Percentiles rank a stretch among this genome's conserved stretches.
These are phyloP conservation scores for Leptographium radiaticola DNA, from an alignment of 2,329 filamentous ascomycete species.

Conservation along the genomic window DNA sequence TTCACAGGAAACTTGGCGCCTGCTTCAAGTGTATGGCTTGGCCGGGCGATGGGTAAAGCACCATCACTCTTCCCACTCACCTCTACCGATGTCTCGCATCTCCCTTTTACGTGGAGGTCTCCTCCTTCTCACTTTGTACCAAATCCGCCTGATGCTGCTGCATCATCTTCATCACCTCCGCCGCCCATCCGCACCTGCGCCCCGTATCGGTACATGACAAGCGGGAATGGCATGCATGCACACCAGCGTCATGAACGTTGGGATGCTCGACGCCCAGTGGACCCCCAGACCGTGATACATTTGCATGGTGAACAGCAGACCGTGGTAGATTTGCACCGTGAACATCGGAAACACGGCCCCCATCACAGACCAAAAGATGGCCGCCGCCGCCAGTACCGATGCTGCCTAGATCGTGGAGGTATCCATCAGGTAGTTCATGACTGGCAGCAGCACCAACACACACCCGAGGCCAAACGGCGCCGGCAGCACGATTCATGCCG, in stretches of 20 bases:
- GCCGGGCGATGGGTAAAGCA: too few relatives aligned
- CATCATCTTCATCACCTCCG: conserved; percentile 27
- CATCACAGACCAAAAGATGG: too few relatives aligned
- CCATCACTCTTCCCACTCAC: too few relatives aligned
- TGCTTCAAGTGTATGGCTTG: too few relatives aligned
- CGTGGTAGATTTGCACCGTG: too few relatives aligned
- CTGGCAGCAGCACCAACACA: conserved; percentile 49
- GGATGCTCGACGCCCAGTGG: conserved; percentile 62
- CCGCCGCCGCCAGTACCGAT: conserved; percentile 58
- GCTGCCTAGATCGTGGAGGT: conserved; percentile 54
- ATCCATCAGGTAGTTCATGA: conserved; percentile 57
- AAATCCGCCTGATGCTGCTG: too few relatives aligned
- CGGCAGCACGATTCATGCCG: conserved; percentile 19
- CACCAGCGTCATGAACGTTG: conserved; percentile 57
- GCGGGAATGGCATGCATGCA: conserved; percentile 63
- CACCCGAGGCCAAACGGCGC: conserved; percentile 25
- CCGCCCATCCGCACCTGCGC: conserved; percentile 46
- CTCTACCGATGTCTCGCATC: too few relatives aligned
- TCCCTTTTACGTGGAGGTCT: too few relatives aligned
- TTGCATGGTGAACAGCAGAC: too few relatives aligned
- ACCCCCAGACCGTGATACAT: conserved; percentile 49
- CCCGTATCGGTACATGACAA: conserved; percentile 64
- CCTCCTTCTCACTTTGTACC: too few relatives aligned
- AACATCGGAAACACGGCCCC: conserved; percentile 66
- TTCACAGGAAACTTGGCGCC: too few relatives aligned